A percentile compares a stretch with the other conserved stretches of the same genome.
Evolutionary conservation across 2,329 filamentous ascomycete genomes (phyloP).

Genomic region (Colletotrichum paranaense): DNA sequence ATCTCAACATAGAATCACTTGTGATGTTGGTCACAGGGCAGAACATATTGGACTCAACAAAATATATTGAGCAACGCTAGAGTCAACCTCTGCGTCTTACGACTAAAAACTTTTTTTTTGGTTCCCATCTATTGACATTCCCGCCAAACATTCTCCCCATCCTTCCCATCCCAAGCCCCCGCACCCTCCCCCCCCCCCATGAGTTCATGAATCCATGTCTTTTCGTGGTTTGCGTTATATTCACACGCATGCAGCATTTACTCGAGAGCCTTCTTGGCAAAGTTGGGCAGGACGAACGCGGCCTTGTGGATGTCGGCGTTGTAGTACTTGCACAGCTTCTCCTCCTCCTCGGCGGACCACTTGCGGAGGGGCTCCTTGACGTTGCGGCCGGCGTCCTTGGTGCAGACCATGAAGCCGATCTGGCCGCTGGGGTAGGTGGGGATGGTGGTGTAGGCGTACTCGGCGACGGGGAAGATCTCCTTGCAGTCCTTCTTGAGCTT

Average conservation of each 20-base stretch:
- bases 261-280: constrained; percentile 82
- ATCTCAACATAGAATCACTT: not conserved
- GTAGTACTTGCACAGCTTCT: constrained; percentile 95
- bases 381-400: constrained; percentile 88
- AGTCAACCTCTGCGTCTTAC: constrained; percentile 7
- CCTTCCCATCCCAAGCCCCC: not conserved
- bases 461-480: constrained; percentile 95
- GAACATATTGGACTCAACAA: constrained; percentile 4
- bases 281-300: constrained; percentile 91
- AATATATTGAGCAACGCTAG: constrained; percentile 22
- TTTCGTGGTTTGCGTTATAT: not conserved
- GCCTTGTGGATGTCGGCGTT: constrained; percentile 97
- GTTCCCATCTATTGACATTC: not conserved
- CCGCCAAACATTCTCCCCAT: not conserved
- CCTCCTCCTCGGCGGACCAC: constrained; percentile 90
- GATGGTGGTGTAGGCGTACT: constrained; percentile 99
- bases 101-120: constrained; percentile 18
- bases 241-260: constrained; percentile 44
- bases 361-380: constrained; percentile 85
- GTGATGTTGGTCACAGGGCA: not conserved
- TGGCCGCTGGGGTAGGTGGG: constrained; percentile 98
- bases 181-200: not conserved
- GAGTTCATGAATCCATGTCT: not conserved
- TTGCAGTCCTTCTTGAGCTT: constrained; percentile 97
- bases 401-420: constrained; percentile 99